Evolutionary conservation across 2,329 filamentous ascomycete species (phyloP), one percentile per base, ranked within the genome.

Genomic region (Cordyceps farinosa): DNA sequence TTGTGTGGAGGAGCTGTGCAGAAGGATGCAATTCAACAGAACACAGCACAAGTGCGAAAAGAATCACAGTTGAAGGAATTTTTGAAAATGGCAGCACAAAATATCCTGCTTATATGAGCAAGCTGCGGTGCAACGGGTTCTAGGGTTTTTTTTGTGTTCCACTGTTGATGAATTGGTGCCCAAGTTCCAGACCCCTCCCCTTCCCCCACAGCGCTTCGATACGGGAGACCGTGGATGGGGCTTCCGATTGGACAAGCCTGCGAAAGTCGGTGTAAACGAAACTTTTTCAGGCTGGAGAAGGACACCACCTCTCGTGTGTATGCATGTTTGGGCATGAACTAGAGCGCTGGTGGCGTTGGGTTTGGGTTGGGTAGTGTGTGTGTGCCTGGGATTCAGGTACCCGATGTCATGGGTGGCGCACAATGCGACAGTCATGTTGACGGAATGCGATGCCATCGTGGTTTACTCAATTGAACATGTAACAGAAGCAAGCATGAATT

Each of bases 131-230:
- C 8, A 38, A 38, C 11, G 34, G 11, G 15, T 40, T 15, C 17
- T 54, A 9, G 11, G n/a, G 34, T 11, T n/a, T 54, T 11, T n/a
- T 54, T 9, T 34, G 34, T 40, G 38, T 36, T 10, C 7, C 15
- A 22, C 5, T 44, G 53, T 57, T 40, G 55, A 44, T 58, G 55
- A 58, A 48, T 59, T 50, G 56, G n/a, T 59, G 56, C 56, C 56
- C 56, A 50, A 59, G 34, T 34, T 36, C 50, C 50, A 48, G 45
- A 48, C n/a, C 45, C 45, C 7, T 5, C 34, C 38, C 5, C 22
- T 22, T 44, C 40, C 45, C 45, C 45, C 45, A 15, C 45, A 13
- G 7, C 32, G 8, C 9, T 27, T 15, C 48, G 29, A 32, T 2
- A 27, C 34, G 22, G 22, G 51, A 38, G 27, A n/a, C 10, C 7